Conservation (phyloP, 257 asterid species). For the Solanum lycopersicoides region DNA sequence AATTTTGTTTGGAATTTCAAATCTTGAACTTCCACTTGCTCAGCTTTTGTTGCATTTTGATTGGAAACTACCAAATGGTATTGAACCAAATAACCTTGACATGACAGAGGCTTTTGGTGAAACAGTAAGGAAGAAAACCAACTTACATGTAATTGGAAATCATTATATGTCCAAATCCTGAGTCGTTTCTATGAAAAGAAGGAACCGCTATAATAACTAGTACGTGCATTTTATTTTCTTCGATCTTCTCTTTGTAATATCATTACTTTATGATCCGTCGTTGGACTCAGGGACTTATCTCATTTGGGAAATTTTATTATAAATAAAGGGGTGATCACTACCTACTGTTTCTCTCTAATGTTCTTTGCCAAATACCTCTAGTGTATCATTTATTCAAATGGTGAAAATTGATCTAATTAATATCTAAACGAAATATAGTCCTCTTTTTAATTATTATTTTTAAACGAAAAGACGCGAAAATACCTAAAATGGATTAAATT, state of each 20-base stretch:
- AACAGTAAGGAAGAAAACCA: slow-evolving; percentile 5
- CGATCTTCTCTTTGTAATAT: background rate
- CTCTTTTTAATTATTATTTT: background rate
- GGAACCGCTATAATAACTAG: background rate
- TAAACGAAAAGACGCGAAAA: background rate
- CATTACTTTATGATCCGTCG: background rate
- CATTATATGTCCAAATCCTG: too few relatives aligned
- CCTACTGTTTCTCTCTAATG: background rate
- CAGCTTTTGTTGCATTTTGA: slow-evolving; percentile 14
- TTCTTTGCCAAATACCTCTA: background rate
- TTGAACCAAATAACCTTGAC: slow-evolving; percentile 2
- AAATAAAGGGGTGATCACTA: background rate
- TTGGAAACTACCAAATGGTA: slow-evolving; percentile 24
- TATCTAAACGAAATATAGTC: background rate
- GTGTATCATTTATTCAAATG: too few relatives aligned
- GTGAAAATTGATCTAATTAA: background rate
- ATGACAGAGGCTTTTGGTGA: slow-evolving; percentile 18
- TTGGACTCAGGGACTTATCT: background rate
- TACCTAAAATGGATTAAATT: background rate
- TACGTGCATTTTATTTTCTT: background rate
- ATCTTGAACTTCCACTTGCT: slow-evolving; percentile 19
- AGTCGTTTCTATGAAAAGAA: background rate
- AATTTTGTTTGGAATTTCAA: slow-evolving; percentile 5
- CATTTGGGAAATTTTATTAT: background rate
- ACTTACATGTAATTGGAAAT: slow-evolving; percentile 4